Conservation (phyloP, 2,329 filamentous ascomycete genomes). For the Aspergillus neoniger region DNA sequence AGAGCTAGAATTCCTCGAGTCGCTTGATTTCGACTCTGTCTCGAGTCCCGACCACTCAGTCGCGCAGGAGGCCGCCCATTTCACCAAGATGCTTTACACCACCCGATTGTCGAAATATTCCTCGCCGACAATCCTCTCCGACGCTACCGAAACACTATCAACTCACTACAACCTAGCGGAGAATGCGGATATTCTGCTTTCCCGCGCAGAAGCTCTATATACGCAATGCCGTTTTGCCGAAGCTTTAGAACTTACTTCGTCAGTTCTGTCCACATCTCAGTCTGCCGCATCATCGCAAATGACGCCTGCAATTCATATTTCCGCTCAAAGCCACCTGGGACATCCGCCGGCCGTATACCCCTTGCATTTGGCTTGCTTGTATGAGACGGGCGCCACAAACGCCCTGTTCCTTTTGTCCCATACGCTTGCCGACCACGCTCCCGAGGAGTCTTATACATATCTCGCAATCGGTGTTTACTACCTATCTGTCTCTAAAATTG, state of each 20-base stretch:
- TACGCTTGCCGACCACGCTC: constrained; percentile 87
- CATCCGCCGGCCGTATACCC: constrained; percentile 68
- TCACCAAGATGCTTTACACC: constrained; percentile 94
- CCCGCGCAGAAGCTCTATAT: constrained; percentile 86
- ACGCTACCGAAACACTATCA: constrained; percentile 84
- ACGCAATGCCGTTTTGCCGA: constrained; percentile 93
- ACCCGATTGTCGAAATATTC: constrained; percentile 94
- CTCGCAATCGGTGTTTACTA: constrained; percentile 96
- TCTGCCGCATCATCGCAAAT: constrained; percentile 67
- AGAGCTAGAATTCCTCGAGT: constrained; percentile 85
- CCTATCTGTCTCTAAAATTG: constrained; percentile 81
- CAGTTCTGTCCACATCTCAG: constrained; percentile 78
- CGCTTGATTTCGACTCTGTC: constrained; percentile 86
- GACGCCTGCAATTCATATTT: constrained; percentile 29
- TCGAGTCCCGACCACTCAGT: constrained; percentile 65
- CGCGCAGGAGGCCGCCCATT: constrained; percentile 85
- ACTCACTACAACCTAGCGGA: constrained; percentile 86
- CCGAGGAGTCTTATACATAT: constrained; percentile 88
- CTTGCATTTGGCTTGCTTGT: constrained; percentile 85
- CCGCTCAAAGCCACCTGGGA: constrained; percentile 43
- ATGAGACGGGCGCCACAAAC: constrained; percentile 84
- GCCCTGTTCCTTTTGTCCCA: constrained; percentile 89
- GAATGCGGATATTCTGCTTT: constrained; percentile 88
- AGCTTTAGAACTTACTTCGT: constrained; percentile 78
- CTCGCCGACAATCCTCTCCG: constrained; percentile 77